phyloP scores from a whole-genome alignment of 2,329 filamentous ascomycete genomes.

The Remersonia thermophila region DNA sequence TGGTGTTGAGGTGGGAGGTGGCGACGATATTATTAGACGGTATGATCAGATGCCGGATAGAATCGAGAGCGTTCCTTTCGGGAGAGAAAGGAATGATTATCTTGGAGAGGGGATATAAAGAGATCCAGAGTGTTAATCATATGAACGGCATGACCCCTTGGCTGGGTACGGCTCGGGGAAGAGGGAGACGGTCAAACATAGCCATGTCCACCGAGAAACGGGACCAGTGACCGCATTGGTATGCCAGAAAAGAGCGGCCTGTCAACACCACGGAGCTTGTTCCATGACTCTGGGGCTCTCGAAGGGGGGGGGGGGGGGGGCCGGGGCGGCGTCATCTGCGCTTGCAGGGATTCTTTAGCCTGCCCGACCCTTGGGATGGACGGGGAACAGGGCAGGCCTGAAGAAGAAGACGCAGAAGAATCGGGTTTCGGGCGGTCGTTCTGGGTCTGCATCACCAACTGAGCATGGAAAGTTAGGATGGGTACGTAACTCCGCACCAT shows the following conservation, averaged over 20 bases:
- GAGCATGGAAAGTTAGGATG: too few relatives aligned
- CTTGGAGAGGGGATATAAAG: constrained; percentile 4
- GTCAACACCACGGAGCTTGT: constrained; percentile 22
- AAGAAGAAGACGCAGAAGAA: too few relatives aligned
- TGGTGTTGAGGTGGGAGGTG: too few relatives aligned
- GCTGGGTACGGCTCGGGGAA: constrained; percentile 19
- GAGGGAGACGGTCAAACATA: constrained; percentile 16
- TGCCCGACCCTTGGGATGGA: constrained; percentile 11
- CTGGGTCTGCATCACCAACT: constrained; percentile 7
- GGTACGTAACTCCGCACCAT: not conserved
- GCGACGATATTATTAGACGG: too few relatives aligned
- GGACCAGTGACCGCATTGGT: constrained; percentile 21
- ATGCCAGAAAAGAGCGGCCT: constrained; percentile 20
- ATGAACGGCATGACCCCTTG: constrained; percentile 15
- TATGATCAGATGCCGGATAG: too few relatives aligned
- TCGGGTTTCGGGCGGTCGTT: constrained; percentile 16
- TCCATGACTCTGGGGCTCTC: constrained; percentile 18
- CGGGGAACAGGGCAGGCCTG: constrained; percentile 2
- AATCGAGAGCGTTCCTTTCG: too few relatives aligned
- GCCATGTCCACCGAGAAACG: constrained; percentile 6
- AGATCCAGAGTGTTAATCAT: not conserved
- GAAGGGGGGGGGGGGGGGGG: constrained; percentile 8
- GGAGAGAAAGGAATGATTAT: constrained; percentile 1
- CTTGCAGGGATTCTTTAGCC: constrained; percentile 20
- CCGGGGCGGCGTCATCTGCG: constrained; percentile 23